Evolutionary conservation across 148 eudicot genomes (phyloP), one percentile per base, ranked within the genome.

Genomic region (Chenopodium formosanum): DNA sequence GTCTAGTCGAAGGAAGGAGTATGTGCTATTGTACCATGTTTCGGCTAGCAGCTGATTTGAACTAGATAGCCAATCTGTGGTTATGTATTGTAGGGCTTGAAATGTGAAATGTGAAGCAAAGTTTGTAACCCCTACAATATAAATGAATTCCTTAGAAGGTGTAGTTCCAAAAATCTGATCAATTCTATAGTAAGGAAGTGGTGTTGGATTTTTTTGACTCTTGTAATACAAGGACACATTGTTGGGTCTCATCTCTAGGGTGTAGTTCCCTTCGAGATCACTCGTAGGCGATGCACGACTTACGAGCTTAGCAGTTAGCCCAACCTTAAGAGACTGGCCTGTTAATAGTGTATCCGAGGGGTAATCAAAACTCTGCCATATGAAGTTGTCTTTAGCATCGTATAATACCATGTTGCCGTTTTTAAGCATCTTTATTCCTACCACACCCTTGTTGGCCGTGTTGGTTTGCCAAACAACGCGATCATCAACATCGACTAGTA

Each of bases 301-400:
- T 11, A 85, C 75, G 7, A 85, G 82, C 37, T 68, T 73, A 52
- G 17, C 31, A 2, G 71, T 63, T n/a, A 40, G 27, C 37, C 47
- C 70, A 46, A 53, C 69, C 50, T 47, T 44, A 3, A 81, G 64
- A 50, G 67, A 78, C 56, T 81, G 87, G 50, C 82, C 87, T 25
- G 74, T 52, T 40, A 84, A 65, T 20, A 84, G 68, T 32, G 86
- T 76, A 32, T 84, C 83, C 1, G 83, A 76, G 1, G 86, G 86
- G 7, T 76, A 23, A 64, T 84, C 77, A 84, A 84, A 84, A 23
- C 86, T 84, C 32, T 84, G 83, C 86, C 86, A 84, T 1, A 70
- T 32, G 1, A 62, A 70, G 9, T 50, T 75, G 0, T 73, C 71
- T n/a, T 60, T 84, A 16, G 80, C 56, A 13, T 84, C 83, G 62